phyloP scores from a whole-genome alignment of 768 basidiomycete genomes.

The Suillus occidentalis region DNA sequence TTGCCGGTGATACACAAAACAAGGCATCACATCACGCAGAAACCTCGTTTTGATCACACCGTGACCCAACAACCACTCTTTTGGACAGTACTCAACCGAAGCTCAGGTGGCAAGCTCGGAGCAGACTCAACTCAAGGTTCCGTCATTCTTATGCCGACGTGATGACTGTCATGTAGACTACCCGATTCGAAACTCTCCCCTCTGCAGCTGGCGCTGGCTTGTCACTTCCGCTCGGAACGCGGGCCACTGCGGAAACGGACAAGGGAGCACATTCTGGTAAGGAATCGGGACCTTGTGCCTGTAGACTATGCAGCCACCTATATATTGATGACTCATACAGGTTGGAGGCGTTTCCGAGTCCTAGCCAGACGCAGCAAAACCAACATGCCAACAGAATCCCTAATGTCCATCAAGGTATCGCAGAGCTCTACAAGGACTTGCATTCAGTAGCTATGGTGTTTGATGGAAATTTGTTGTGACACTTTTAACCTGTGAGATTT shows the following conservation, averaged over 20 bases:
- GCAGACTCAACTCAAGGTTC: neutral
- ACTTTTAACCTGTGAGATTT: neutral
- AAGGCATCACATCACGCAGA: neutral
- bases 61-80: neutral
- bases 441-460: neutral
- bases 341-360: neutral
- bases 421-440: neutral
- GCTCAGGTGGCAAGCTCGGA: neutral
- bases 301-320: neutral
- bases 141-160: neutral
- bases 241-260: neutral
- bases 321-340: neutral
- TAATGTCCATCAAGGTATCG: neutral
- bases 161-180: neutral
- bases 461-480: neutral
- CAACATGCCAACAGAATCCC: neutral
- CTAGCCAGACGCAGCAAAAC: neutral
- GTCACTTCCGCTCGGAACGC: neutral
- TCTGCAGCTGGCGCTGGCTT: neutral
- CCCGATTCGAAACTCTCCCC: neutral
- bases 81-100: neutral
- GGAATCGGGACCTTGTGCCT: neutral
- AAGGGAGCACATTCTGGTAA: neutral
- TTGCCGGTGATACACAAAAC: slow-evolving; percentile 14
- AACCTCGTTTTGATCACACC: neutral